Conservation (phyloP, 2,329 filamentous ascomycete species). For the Aspergillus candidus region DNA sequence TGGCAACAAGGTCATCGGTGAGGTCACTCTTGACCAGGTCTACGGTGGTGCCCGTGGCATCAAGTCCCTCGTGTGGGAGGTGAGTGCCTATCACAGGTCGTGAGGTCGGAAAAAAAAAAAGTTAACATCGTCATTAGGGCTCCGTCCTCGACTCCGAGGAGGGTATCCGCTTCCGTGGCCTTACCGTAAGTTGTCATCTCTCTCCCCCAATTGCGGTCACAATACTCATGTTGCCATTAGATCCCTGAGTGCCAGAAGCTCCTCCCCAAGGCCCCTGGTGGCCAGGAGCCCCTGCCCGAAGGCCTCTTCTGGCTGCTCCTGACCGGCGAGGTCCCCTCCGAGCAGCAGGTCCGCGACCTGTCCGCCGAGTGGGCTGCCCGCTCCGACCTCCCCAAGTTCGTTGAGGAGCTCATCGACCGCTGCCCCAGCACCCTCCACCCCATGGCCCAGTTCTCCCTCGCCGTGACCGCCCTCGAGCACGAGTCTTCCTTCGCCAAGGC, state of each 20-base stretch:
- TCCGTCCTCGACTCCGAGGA: conserved; percentile 98
- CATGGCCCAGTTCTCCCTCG: conserved; percentile 98
- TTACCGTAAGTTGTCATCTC: conserved; percentile 57
- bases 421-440: conserved; percentile 98
- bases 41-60: conserved; percentile 99
- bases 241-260: conserved; percentile 98
- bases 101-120: background rate
- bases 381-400: conserved; percentile 92
- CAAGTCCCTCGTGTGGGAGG: conserved; percentile 98
- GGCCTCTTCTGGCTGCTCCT: conserved; percentile 99
- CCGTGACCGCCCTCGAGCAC: conserved; percentile 96
- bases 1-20: conserved; percentile 89
- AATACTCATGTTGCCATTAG: conserved; percentile 32
- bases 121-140: conserved; percentile 43
- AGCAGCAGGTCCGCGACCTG: conserved; percentile 97
- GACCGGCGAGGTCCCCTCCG: conserved; percentile 93
- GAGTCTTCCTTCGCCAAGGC: conserved; percentile 97
- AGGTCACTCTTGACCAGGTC: conserved; percentile 98
- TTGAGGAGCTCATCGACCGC: conserved; percentile 99
- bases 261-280: conserved; percentile 93
- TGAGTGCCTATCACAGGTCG: conserved; percentile 19
- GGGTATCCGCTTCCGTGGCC: conserved; percentile 98
- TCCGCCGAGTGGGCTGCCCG: conserved; percentile 98
- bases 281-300: conserved; percentile 94
- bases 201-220: conserved; percentile 1